Evolutionary conservation across 1,284 basidiomycete species (phyloP), one percentile per base, ranked within the genome.

Genomic region (Boletellus deceptivus): DNA sequence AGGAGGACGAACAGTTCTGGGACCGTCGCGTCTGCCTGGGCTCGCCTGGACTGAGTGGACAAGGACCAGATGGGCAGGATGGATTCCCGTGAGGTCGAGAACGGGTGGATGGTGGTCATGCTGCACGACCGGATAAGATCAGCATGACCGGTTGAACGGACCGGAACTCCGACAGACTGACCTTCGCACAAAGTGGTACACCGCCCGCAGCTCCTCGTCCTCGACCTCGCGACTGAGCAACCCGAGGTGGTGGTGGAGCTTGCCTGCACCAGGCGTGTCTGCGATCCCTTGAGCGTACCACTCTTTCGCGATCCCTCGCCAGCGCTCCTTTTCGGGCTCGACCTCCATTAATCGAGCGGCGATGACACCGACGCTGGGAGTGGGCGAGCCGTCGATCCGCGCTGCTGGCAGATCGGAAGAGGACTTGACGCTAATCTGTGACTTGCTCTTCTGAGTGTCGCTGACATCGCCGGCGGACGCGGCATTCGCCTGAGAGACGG

Each of bases 131-230:
- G 27, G 37, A 61, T 29, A 43, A 39, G 48, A 37, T 49, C 44
- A 55, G 36, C 6, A 31, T 31, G 10, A 16, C 27, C 14, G 42
- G 47, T 16, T 36, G 6, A 40, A 38, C 8, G 38, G 40, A 48
- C n/a, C 6, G 16, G 55, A 13, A 39, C 0, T 43, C 33, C 41
- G 1, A n/a, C n/a, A n/a, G n/a, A 71, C 79, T 47, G 35, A 92
- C 92, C 92, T 96, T 73, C 98, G 98, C n/a, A 86, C 80, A 59
- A 95, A 96, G 69, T 98, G 96, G 67, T 99, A 96, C 10, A 98
- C 77, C 0, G 86, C 85, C 8, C 86, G 77, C n/a, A 95, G 70
- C 58, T 97, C 94, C 59, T 96, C 91, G 1, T 79, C 81, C 52
- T 89, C 86, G 18, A 81, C 80, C 61, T 94, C 91, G 20, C 89